Percentiles rank a stretch among this genome's conserved stretches.
Evolutionary conservation across 495 filamentous ascomycete genomes (phyloP).

Genomic region (Margaritispora aquatica): DNA sequence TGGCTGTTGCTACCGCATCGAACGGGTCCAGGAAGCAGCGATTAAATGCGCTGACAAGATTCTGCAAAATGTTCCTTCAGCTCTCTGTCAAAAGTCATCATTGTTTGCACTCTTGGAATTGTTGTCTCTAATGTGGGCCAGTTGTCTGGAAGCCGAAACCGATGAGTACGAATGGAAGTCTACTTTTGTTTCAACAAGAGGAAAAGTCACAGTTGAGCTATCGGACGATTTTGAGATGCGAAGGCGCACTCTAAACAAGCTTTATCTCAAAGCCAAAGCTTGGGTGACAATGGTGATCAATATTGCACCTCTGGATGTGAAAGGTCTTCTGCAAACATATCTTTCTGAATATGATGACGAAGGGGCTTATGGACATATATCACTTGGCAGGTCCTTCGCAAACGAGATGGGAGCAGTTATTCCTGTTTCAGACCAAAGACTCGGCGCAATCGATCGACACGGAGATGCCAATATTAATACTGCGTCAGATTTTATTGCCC

Average conservation of each 20-base stretch:
- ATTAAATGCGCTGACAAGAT: constrained; percentile 76
- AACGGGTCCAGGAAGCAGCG: constrained; percentile 80
- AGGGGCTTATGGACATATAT: constrained; percentile 78
- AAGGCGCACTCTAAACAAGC: constrained; percentile 65
- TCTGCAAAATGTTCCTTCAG: constrained; percentile 75
- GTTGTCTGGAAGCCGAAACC: constrained; percentile 87
- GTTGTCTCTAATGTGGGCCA: constrained; percentile 86
- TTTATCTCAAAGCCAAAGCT: constrained; percentile 65
- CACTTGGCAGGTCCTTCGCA: constrained; percentile 91
- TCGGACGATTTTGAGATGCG: constrained; percentile 84
- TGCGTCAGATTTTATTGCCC: constrained; percentile 90
- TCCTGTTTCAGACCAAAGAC: constrained; percentile 78
- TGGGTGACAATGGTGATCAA: constrained; percentile 81
- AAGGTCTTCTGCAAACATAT: constrained; percentile 90
- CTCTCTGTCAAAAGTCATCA: constrained; percentile 81
- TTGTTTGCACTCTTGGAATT: constrained; percentile 90
- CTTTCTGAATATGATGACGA: constrained; percentile 90
- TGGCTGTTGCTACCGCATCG: constrained; percentile 86
- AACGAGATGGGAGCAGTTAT: constrained; percentile 86
- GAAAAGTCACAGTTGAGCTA: constrained; percentile 74
- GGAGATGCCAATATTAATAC: constrained; percentile 71
- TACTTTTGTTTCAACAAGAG: constrained; percentile 65
- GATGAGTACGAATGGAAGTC: constrained; percentile 88
- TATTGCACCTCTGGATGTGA: constrained; percentile 87
- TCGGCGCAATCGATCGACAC: constrained; percentile 69